These are phyloP conservation scores for Urochloa ruziziensis DNA, from an alignment of 176 grass and related monocot genomes.

Conservation along the genomic window DNA sequence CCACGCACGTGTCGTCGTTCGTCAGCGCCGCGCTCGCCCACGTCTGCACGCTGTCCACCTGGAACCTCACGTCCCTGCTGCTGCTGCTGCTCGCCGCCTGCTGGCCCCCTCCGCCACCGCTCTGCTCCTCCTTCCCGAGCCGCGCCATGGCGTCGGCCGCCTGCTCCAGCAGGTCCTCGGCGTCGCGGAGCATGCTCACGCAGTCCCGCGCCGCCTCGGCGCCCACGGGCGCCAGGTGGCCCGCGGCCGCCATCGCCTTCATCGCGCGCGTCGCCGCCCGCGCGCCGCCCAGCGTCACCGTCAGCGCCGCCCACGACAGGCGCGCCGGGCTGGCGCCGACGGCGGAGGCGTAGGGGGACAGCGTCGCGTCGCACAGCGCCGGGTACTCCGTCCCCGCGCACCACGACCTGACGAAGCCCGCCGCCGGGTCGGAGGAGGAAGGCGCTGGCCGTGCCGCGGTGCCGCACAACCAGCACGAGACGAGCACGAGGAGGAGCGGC, in stretches of 20 bases:
- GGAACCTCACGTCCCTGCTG: slow-evolving; percentile 24
- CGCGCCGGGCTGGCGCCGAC: slow-evolving; percentile 34
- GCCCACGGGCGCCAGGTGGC: slow-evolving; percentile 20
- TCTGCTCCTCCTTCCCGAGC: background rate
- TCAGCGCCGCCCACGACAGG: slow-evolving; percentile 47
- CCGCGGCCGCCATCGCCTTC: slow-evolving; percentile 20
- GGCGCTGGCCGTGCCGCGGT: background rate
- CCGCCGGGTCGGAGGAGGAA: background rate
- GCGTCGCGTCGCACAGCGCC: slow-evolving; percentile 45
- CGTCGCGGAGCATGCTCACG: slow-evolving; percentile 54
- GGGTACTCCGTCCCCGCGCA: slow-evolving; percentile 54
- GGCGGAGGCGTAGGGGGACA: slow-evolving; percentile 28
- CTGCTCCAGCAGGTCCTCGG: slow-evolving; percentile 51
- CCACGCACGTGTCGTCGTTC: slow-evolving; percentile 71
- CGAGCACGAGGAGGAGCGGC: background rate
- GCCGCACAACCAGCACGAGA: background rate
- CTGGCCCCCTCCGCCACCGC: background rate
- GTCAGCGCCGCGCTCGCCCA: slow-evolving; percentile 92
- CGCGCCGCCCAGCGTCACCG: slow-evolving; percentile 29
- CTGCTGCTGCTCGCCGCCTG: too few species aligned
- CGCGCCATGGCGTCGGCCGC: slow-evolving; percentile 46
- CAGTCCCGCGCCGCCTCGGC: slow-evolving; percentile 61
- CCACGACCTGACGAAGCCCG: slow-evolving; percentile 34
- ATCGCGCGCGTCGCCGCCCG: slow-evolving; percentile 23
- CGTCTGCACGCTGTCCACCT: slow-evolving; percentile 63